Base-by-base conservation (phyloP, 106 monocot species). In the Phalaenopsis aphrodite region DNA sequence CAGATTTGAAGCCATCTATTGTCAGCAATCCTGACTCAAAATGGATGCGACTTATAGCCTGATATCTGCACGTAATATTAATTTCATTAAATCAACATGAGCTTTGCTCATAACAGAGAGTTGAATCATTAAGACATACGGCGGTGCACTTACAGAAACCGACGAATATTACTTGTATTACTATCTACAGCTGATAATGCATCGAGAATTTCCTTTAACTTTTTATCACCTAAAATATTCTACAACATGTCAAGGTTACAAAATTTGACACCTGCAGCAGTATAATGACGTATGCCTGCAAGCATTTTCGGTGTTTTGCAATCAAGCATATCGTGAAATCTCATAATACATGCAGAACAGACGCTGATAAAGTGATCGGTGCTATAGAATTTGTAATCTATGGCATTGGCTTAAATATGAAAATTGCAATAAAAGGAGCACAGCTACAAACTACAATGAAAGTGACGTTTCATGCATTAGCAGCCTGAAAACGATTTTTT, bases 191-290 rank as follows among this genome's bases (percentile, higher is more conserved):
- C 78, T 57, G 41, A 80, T 16, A 99, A 45, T 18, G 84, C 83
- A 78, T 65, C 78, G 42, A 94, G 79, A 80, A 88, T 84, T 76
- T 89, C 87, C 77, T 92, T 87, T 76, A 94, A 99, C 76, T 82
- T 95, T 72, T 91, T 94, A 43, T 88, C 93, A 75, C 46, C 75
- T 16, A 99, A 83, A 56, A 94, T 90, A 77, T 83, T 89, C 97
- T 98, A 85, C 43, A 78, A 46, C 45, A 78, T 75, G 78, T 45
- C 5, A 74, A 1, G 74, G 19, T 45, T 45, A 12, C 3, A 42
- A 71, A 80, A 56, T 55, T 57, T 46, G 30, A 71, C 42, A 74
- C 45, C 16, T 74, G n/a, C 74, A 71, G 14, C 39, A 17, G 41
- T 15, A 37, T 6, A 23, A n/a, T 21, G 61, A 21, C 1, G 21